These are phyloP conservation scores for Aspergillus floridensis DNA, from an alignment of 2,329 filamentous ascomycete species.

Conservation along the genomic window DNA sequence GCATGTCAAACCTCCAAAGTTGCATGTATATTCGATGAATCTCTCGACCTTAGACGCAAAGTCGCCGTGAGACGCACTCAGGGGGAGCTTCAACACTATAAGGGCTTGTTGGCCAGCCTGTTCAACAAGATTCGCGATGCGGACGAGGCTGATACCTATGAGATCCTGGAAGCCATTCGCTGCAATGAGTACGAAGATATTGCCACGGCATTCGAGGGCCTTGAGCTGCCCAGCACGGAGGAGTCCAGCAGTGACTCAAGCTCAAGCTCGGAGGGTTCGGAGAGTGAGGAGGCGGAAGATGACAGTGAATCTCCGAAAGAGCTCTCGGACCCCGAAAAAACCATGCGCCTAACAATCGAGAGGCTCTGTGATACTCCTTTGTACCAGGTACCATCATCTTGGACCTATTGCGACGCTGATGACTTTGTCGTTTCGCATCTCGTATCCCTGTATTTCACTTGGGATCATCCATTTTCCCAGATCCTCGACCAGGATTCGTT, in stretches of 20 bases:
- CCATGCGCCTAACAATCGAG: conserved; percentile 31
- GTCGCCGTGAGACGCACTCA: conserved; percentile 36
- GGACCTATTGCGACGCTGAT: conserved; percentile 79
- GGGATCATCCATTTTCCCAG: conserved; percentile 85
- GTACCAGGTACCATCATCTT: conserved; percentile 45
- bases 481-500: conserved; percentile 77
- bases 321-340: conserved; percentile 11
- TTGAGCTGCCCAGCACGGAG: not conserved
- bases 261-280: conserved; percentile 14
- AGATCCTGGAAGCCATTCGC: conserved; percentile 30
- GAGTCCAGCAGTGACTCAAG: not conserved
- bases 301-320: conserved; percentile 10
- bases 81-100: conserved; percentile 35
- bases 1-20: conserved; percentile 31
- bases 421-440: conserved; percentile 73
- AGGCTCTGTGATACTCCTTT: conserved; percentile 37
- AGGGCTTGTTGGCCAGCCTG: conserved; percentile 30
- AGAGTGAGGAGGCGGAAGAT: conserved; percentile 2
- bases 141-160: conserved; percentile 22
- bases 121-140: conserved; percentile 29
- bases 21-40: conserved; percentile 37
- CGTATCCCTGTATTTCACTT: conserved; percentile 89
- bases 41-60: conserved; percentile 37
- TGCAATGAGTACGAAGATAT: conserved; percentile 29
- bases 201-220: conserved; percentile 22